These are phyloP conservation scores for Fomitopsis betulina DNA, from an alignment of 1,284 basidiomycete species.

Conservation along the genomic window DNA sequence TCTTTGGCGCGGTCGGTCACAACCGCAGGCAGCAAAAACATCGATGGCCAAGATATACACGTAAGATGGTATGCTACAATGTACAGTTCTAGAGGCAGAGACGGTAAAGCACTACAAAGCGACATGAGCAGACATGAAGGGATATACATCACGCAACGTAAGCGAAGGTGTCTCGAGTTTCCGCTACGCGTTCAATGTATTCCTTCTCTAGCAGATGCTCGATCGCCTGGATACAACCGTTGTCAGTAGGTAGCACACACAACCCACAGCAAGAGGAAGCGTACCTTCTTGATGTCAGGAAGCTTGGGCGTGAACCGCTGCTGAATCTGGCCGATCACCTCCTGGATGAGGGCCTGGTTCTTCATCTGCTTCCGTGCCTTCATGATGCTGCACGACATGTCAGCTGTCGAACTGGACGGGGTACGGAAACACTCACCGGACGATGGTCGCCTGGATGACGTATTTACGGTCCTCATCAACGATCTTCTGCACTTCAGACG, in stretches of 20 bases:
- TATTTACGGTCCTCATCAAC: conserved; percentile 98
- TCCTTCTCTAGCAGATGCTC: conserved; percentile 97
- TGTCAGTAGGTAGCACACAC: not conserved
- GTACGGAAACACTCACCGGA: conserved; percentile 55
- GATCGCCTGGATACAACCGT: conserved; percentile 65
- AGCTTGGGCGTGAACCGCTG: conserved; percentile 88
- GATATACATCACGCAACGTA: conserved; percentile 54
- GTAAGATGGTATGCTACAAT: conserved; percentile 19
- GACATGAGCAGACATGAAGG: not conserved
- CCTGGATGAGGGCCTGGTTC: conserved; percentile 91
- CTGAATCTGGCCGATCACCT: conserved; percentile 90
- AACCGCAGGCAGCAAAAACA: not conserved
- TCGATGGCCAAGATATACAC: not conserved
- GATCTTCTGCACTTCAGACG: conserved; percentile 87
- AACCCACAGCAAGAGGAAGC: conserved; percentile 6
- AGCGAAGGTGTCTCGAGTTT: conserved; percentile 73
- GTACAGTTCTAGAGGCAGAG: conserved; percentile 18
- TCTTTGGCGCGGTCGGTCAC: too few relatives aligned
- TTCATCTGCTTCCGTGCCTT: conserved; percentile 98
- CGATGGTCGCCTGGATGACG: conserved; percentile 96
- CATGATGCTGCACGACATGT: conserved; percentile 70
- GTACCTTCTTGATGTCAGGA: conserved; percentile 86
- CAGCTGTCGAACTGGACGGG: not conserved
- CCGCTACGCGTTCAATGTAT: conserved; percentile 92
- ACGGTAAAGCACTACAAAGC: conserved; percentile 12